Conservation (phyloP, 352 stramenopile species). For the Aphanomyces cochlioides region DNA sequence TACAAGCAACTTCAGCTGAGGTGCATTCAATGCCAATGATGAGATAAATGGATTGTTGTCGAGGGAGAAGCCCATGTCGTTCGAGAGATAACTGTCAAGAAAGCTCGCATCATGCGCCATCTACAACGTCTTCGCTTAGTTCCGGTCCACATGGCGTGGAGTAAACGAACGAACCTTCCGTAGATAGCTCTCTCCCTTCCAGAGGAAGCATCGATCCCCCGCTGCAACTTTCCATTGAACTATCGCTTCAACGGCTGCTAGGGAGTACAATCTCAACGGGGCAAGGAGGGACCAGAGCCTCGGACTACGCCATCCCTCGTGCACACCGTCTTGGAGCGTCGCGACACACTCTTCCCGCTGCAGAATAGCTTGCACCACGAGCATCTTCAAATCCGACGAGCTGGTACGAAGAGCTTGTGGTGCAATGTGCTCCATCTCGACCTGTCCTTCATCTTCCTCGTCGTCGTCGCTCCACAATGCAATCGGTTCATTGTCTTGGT, state of each 20-base stretch:
- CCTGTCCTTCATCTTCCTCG: background rate
- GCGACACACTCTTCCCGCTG: slow-evolving; percentile 25
- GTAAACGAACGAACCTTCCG: slow-evolving; percentile 14
- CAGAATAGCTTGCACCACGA: slow-evolving; percentile 20
- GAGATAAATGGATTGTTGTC: slow-evolving; percentile 24
- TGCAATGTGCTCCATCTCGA: background rate
- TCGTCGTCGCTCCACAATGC: slow-evolving; percentile 17
- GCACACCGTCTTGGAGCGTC: background rate
- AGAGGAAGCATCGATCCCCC: slow-evolving; percentile 7
- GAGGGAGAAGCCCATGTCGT: background rate
- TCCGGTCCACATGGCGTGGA: background rate
- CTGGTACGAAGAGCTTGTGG: background rate
- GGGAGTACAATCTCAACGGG: slow-evolving; percentile 5
- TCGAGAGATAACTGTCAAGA: slow-evolving; percentile 8
- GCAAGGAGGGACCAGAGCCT: slow-evolving; percentile 10
- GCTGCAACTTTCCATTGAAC: slow-evolving; percentile 11
- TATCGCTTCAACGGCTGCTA: slow-evolving; percentile 29
- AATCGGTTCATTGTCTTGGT: background rate
- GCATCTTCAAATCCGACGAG: slow-evolving; percentile 20
- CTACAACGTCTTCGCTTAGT: background rate
- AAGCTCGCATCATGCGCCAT: slow-evolving; percentile 19
- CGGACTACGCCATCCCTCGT: background rate
- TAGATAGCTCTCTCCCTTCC: slow-evolving; percentile 25
- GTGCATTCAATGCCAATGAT: slow-evolving; percentile 15
- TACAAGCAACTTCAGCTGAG: slow-evolving; percentile 16